Base-by-base conservation (phyloP, 495 filamentous ascomycete genomes). In the Podospora comata region DNA sequence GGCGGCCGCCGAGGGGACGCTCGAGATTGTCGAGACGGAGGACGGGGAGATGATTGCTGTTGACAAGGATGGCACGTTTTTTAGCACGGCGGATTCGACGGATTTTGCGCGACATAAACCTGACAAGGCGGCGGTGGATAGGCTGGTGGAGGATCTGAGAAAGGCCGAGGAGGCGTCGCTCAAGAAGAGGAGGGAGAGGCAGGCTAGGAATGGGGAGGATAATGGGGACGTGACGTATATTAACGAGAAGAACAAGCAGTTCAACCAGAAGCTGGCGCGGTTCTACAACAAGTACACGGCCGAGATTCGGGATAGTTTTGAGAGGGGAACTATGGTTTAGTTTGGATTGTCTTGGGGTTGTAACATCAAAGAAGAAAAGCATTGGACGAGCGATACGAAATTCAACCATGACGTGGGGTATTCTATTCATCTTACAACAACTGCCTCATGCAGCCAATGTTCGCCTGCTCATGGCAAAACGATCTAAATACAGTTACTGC, bases 221-320 rank as follows among this genome's bases (percentile, higher is more conserved):
- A 87, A 86, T 34, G 89, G 87, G 28, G 95, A 99, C 77, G 92
- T 98, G 68, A 98, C 96, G 11, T 98, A 96, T 80, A 99, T 99
- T 85, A 99, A 99, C 79, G 93, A 97, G 79, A 97, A 98, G 90
- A 96, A 96, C 84, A 96, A 96, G 84, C 92, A 97, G 83, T 98
- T 99, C 83, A 99, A 99, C 86, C 90, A 95, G 82, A 98, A 98
- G 81, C 79, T 99, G 79, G 83, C 88, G 62, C 85, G 96, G 72
- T 98, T 97, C 78, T 99, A 99, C 79, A 94, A 98, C 82, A 97
- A 97, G 87, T 99, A 99, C 79, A 99, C 95, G 48, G 89, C 90
- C 54, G 96, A 98, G 77, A 99, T 99, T 76, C 84, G 95, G 76
- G 95, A 98, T 76, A 96, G 91, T 77, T 98, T 99, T 78, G 95